phyloP scores from a whole-genome alignment of 2,329 filamentous ascomycete genomes.

The Mycosphaerella arachidis region DNA sequence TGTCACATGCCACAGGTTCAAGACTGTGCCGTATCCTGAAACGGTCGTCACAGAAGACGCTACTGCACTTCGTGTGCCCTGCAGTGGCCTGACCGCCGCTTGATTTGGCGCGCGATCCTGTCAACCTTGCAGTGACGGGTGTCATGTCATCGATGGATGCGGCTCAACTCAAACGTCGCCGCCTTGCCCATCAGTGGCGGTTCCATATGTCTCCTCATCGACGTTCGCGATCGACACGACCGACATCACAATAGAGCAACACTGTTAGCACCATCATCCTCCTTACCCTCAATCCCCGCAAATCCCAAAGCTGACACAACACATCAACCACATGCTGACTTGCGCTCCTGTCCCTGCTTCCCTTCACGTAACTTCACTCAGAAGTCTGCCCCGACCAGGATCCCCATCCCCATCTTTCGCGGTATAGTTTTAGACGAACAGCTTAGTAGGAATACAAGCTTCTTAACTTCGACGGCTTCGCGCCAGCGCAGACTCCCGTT shows the following conservation, averaged over 20 bases:
- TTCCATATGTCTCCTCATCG: neutral
- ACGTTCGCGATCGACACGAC: too few species aligned
- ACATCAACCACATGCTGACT: neutral
- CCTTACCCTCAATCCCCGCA: neutral
- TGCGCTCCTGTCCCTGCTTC: neutral
- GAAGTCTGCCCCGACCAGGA: neutral
- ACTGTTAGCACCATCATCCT: neutral
- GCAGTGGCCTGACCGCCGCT: neutral
- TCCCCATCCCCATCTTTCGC: neutral
- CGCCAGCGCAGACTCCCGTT: conserved; percentile 1
- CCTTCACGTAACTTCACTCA: too few species aligned
- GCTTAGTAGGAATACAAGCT: neutral
- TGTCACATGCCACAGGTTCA: too few species aligned
- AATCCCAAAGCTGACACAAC: neutral
- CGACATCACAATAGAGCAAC: neutral
- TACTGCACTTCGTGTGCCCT: neutral
- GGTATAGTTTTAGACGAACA: neutral
- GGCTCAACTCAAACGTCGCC: neutral
- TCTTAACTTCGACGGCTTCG: neutral
- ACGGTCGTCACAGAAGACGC: neutral
- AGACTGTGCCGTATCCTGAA: neutral
- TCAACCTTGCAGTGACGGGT: neutral
- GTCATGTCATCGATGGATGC: neutral
- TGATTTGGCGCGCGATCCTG: neutral
- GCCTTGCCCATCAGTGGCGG: neutral